A percentile compares a stretch with the other conserved stretches of the same genome.
phyloP scores from a whole-genome alignment of 805 yeast species.

The Lachancea lanzarotensis region DNA sequence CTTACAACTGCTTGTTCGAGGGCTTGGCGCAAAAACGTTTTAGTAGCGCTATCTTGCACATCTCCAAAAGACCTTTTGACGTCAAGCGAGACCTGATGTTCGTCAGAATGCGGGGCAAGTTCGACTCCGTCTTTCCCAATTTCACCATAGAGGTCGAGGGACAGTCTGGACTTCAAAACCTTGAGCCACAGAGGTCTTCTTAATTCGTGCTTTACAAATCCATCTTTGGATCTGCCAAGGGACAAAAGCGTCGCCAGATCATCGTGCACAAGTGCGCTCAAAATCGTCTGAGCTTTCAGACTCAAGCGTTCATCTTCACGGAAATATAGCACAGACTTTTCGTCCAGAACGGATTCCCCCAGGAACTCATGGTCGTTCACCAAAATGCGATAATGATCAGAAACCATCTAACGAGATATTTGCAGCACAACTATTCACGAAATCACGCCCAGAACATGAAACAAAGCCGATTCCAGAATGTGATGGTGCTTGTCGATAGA shows the following conservation, averaged over 20 bases:
- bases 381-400: conserved; percentile 1
- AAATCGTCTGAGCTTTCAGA: conserved; percentile 1
- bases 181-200: conserved; percentile 21
- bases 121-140: neutral
- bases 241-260: conserved; percentile 12
- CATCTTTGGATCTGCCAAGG: conserved; percentile 21
- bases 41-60: conserved; percentile 17
- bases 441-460: neutral
- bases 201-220: conserved; percentile 19
- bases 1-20: conserved; percentile 39
- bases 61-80: conserved; percentile 60
- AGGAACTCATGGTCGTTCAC: conserved; percentile 8
- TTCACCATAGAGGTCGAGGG: neutral
- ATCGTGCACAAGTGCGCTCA: conserved; percentile 11
- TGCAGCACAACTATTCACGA: neutral
- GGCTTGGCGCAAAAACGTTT: conserved; percentile 16
- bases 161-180: conserved; percentile 24
- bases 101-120: conserved; percentile 49
- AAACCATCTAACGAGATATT: conserved; percentile 1
- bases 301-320: conserved; percentile 5
- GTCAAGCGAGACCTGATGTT: conserved; percentile 73
- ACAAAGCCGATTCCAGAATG: neutral
- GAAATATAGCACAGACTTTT: conserved; percentile 6
- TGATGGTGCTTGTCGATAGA: neutral
- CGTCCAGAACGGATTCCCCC: conserved; percentile 7